These are phyloP conservation scores for Trametes hirsuta DNA, from an alignment of 1,284 basidiomycete genomes.

Conservation along the genomic window DNA sequence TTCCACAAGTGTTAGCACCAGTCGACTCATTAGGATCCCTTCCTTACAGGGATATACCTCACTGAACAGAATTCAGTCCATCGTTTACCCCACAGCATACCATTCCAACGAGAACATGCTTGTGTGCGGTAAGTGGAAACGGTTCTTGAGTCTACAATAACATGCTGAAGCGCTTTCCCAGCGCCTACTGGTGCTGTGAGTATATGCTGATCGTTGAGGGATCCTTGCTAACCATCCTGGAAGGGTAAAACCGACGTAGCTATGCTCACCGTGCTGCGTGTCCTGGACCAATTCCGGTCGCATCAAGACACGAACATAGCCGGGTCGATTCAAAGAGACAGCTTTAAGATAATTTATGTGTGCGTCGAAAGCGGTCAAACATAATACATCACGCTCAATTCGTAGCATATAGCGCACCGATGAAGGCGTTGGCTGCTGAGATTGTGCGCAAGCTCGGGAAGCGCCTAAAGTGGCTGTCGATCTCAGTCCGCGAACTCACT, in stretches of 20 bases:
- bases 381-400: neutral
- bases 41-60: conserved; percentile 74
- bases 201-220: conserved; percentile 15
- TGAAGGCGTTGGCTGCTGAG: conserved; percentile 98
- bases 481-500: conserved; percentile 91
- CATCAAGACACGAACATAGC: conserved; percentile 40
- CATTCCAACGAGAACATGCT: conserved; percentile 96
- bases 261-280: conserved; percentile 91
- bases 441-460: conserved; percentile 93
- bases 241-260: conserved; percentile 99
- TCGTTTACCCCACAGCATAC: conserved; percentile 94
- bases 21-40: neutral
- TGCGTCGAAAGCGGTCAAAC: conserved; percentile 37
- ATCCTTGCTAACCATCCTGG: neutral
- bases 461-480: conserved; percentile 87
- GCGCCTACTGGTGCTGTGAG: conserved; percentile 94
- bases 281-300: conserved; percentile 75
- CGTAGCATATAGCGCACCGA: conserved; percentile 74
- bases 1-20: neutral
- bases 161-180: conserved; percentile 34
- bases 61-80: conserved; percentile 95
- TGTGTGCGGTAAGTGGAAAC: conserved; percentile 75
- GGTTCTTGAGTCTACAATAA: neutral
- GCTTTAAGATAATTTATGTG: conserved; percentile 99
- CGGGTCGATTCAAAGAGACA: conserved; percentile 66